A percentile compares a stretch with the other conserved stretches of the same genome.
Evolutionary conservation across 345 rosid genomes (phyloP).

Genomic region (Syzygium aromaticum): DNA sequence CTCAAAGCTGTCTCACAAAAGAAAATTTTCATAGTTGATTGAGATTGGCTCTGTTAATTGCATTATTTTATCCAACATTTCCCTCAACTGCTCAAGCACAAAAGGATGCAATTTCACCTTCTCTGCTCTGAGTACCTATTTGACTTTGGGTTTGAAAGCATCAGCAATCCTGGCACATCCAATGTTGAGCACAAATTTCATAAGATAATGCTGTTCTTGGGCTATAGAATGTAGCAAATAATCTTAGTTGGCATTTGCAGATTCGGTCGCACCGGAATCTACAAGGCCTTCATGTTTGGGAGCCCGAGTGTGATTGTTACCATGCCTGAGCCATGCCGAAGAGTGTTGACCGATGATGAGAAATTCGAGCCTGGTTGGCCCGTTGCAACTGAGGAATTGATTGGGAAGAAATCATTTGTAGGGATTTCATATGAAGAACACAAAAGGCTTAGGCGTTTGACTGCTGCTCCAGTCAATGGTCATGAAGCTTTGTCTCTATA

Average conservation of each 20-base stretch:
- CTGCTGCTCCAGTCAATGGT: slow-evolving; percentile 77
- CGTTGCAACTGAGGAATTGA: slow-evolving; percentile 42
- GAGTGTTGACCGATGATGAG: slow-evolving; percentile 60
- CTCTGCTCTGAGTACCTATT: neutral
- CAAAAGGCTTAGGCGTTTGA: slow-evolving; percentile 71
- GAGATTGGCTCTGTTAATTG: neutral
- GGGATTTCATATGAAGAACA: slow-evolving; percentile 70
- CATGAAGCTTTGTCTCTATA: slow-evolving; percentile 63
- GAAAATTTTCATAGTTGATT: neutral
- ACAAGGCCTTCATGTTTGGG: slow-evolving; percentile 84
- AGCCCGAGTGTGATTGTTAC: slow-evolving; percentile 74
- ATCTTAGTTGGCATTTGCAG: slow-evolving; percentile 17
- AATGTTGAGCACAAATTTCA: neutral
- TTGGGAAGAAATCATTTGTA: slow-evolving; percentile 72
- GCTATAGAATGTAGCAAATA: neutral
- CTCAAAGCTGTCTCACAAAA: neutral
- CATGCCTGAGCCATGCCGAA: slow-evolving; percentile 47
- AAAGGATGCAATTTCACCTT: neutral
- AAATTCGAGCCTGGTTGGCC: slow-evolving; percentile 88
- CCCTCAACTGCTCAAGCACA: neutral
- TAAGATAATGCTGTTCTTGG: neutral
- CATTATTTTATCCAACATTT: neutral
- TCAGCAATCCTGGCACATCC: neutral
- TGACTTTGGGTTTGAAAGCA: neutral
- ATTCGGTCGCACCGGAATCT: slow-evolving; percentile 52